Percentiles rank a stretch among this genome's conserved stretches.
Evolutionary conservation across 2,329 filamentous ascomycete species (phyloP).

Genomic region (Xylaria sp.): DNA sequence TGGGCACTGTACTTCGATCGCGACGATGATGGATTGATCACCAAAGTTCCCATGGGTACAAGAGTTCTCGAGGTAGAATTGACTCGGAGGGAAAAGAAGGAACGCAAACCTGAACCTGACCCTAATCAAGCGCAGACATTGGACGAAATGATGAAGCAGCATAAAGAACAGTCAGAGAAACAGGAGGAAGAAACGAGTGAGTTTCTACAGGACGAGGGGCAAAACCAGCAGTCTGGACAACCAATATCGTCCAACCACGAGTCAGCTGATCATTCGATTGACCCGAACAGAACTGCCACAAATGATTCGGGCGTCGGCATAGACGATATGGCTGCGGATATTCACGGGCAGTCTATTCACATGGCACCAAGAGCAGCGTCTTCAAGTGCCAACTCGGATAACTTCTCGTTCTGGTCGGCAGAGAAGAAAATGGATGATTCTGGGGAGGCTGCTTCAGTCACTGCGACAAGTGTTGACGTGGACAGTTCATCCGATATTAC

Average conservation of each 20-base stretch:
- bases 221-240: conserved; percentile 17
- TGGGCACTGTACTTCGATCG: conserved; percentile 61
- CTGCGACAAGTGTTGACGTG: conserved; percentile 39
- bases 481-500: conserved; percentile 26
- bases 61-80: conserved; percentile 66
- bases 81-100: conserved; percentile 60
- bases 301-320: neutral
- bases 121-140: conserved; percentile 42
- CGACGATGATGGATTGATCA: conserved; percentile 56
- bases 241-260: neutral
- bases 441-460: conserved; percentile 41
- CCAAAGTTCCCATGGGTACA: conserved; percentile 58
- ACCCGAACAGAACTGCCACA: neutral
- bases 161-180: conserved; percentile 42
- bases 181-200: conserved; percentile 21
- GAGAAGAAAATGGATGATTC: conserved; percentile 36
- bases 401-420: conserved; percentile 44
- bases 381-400: conserved; percentile 42
- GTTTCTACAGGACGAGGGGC: conserved; percentile 9
- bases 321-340: neutral
- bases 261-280: neutral
- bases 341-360: conserved; percentile 8
- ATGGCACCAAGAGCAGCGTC: conserved; percentile 28
- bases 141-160: conserved; percentile 47
- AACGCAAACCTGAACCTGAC: conserved; percentile 48